A percentile compares a stretch with the other conserved stretches of the same genome.
These are phyloP conservation scores for Corinectria fuckeliana DNA, from an alignment of 2,329 filamentous ascomycete species.

Conservation along the genomic window DNA sequence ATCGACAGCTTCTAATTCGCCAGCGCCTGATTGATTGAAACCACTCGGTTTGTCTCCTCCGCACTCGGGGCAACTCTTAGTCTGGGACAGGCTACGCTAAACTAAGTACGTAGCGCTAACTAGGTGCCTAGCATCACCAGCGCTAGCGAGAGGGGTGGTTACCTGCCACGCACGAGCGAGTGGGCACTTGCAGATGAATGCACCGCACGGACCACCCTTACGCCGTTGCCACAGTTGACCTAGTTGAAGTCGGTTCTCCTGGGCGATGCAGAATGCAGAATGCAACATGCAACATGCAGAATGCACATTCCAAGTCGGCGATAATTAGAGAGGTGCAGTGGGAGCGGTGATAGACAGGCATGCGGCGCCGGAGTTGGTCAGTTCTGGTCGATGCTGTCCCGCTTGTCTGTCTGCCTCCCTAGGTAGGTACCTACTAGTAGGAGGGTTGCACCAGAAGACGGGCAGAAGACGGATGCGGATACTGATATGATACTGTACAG, in stretches of 20 bases:
- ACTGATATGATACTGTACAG: not conserved
- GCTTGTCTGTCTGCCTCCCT: not conserved
- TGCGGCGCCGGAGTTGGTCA: not conserved
- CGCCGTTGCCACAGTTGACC: not conserved
- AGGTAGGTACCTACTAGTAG: too few relatives aligned
- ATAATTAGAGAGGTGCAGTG: not conserved
- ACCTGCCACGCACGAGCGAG: conserved; percentile 3
- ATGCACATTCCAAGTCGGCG: not conserved
- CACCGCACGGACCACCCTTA: not conserved
- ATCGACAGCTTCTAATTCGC: conserved; percentile 7
- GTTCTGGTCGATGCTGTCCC: not conserved
- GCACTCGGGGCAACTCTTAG: conserved; percentile 5
- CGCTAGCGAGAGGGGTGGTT: not conserved
- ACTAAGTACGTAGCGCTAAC: not conserved
- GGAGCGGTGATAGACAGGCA: not conserved
- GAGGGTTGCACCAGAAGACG: not conserved
- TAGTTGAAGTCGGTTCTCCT: not conserved
- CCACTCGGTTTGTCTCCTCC: conserved; percentile 7
- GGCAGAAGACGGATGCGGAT: not conserved
- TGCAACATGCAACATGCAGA: not conserved
- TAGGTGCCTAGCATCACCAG: too few relatives aligned
- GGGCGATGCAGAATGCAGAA: not conserved
- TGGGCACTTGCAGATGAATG: not conserved
- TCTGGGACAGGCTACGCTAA: not conserved
- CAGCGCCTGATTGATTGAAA: not conserved